Conservation (phyloP, 371 early-diverging fungal genomes). For the Syncephalis plumigaleata region DNA sequence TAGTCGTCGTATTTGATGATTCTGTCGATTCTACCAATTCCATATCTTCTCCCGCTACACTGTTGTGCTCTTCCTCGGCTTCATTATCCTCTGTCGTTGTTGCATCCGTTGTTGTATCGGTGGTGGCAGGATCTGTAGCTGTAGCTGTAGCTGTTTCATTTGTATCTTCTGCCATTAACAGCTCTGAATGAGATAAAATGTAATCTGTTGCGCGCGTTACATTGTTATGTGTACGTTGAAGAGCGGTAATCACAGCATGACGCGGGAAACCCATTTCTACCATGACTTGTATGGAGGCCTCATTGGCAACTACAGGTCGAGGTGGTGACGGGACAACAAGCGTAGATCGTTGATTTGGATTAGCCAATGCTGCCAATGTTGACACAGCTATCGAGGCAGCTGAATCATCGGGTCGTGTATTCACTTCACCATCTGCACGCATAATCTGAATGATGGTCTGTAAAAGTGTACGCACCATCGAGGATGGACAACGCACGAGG, state of each 20-base stretch:
- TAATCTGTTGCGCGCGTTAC: conserved; percentile 80
- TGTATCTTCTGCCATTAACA: conserved; percentile 19
- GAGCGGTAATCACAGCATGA: conserved; percentile 62
- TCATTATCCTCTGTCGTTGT: conserved; percentile 1
- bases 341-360: no score
- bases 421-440: conserved; percentile 47
- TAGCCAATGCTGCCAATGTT: conserved; percentile 3
- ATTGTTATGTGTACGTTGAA: conserved; percentile 61
- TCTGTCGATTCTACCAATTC: conserved; percentile 4
- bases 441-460: conserved; percentile 42
- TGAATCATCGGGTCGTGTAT: conserved; percentile 12
- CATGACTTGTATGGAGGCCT: conserved; percentile 46
- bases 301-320: conserved; percentile 19
- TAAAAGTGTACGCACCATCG: conserved; percentile 27
- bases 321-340: no score
- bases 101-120: not conserved
- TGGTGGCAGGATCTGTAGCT: conserved; percentile 3
- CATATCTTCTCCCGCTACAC: not conserved
- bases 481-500: conserved; percentile 21
- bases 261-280: conserved; percentile 83
- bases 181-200: conserved; percentile 61
- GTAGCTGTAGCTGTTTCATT: conserved; percentile 11
- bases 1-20: not conserved
- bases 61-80: no score
- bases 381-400: conserved; percentile 9